Evolutionary conservation across 139 green algal species (phyloP), one percentile per base, ranked within the genome.

Genomic region (Coccomyxa sp.): DNA sequence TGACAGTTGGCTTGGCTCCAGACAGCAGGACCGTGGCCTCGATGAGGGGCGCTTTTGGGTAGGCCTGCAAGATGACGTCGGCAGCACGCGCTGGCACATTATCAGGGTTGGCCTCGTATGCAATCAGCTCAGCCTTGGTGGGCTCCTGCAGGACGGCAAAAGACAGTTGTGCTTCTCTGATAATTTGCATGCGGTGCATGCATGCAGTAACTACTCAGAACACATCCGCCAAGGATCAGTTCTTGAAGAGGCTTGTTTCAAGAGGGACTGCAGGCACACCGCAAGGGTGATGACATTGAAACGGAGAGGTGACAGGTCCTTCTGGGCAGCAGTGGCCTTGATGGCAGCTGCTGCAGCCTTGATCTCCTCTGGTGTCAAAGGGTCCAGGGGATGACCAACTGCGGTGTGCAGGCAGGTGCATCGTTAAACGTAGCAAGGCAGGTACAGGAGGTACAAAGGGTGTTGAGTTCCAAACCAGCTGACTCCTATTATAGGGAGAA

Each of bases 1-100:
- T 58, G 28, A 93, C 79, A 0, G 28, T 51, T 21, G 85, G 81
- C 14, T 25, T 38, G 71, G 38, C 27, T 77, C 27, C 85, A 18
- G 83, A 79, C 38, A 94, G 86, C 7, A 83, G 80, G 30, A 94
- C 81, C 21, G 90, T 75, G 9, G 85, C 90, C 75, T 94, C 91
- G 21, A 88, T 82, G 10, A 92, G 78, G 0, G 66, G 63, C 14
- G 81, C 32, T 28, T 80, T 80, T 14, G 79, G 57, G 27, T 45
- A 31, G 17, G 86, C 85, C n/a, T 91, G 85, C 10, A 91, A 17
- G 18, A 94, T 82, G 67, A 82, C 88, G 31, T 88, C 79, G 13
- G 83, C 80, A 13, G 31, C 12, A 17, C 83, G 67, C 32, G 58
- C 51, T 25, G 79, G 83, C 10, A 45, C 58, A 31, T 80, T 30